Evolutionary conservation across 176 grass and related monocot genomes (phyloP).

Genomic region (Dendrocalamus sinicus): DNA sequence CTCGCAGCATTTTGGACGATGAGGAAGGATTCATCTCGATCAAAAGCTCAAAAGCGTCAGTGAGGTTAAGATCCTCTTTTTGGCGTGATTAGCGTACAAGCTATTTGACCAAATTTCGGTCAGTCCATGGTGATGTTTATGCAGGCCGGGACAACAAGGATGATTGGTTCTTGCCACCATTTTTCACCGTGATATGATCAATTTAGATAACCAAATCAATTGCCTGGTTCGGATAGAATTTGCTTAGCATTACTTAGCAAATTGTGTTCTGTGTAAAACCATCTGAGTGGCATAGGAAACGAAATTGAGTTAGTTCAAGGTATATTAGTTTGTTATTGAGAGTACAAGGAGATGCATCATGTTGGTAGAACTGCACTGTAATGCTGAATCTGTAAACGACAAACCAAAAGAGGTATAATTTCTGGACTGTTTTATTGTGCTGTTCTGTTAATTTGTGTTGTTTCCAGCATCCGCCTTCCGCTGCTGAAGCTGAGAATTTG

Average conservation of each 20-base stretch:
- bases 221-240: conserved; percentile 7
- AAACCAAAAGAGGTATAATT: not conserved
- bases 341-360: not conserved
- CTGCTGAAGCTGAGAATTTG: not conserved
- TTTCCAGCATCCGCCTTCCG: not conserved
- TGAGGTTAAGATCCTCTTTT: conserved; percentile 12
- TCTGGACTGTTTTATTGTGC: not conserved
- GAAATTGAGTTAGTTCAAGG: not conserved
- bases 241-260: not conserved
- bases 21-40: conserved; percentile 62
- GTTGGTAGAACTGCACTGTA: not conserved
- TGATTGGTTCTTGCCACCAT: conserved; percentile 3
- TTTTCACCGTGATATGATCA: conserved; percentile 8
- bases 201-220: not conserved
- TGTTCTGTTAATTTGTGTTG: not conserved
- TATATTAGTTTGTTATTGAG: not conserved
- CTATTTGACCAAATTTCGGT: not conserved
- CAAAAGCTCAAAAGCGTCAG: conserved; percentile 35
- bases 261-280: not conserved
- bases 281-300: not conserved
- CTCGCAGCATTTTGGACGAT: conserved; percentile 82
- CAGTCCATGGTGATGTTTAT: not conserved
- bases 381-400: not conserved
- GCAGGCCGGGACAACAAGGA: not conserved
- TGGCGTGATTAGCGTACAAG: not conserved